Evolutionary conservation across 2,329 filamentous ascomycete genomes (phyloP).

Genomic region (Pseudogymnoascus sp.): DNA sequence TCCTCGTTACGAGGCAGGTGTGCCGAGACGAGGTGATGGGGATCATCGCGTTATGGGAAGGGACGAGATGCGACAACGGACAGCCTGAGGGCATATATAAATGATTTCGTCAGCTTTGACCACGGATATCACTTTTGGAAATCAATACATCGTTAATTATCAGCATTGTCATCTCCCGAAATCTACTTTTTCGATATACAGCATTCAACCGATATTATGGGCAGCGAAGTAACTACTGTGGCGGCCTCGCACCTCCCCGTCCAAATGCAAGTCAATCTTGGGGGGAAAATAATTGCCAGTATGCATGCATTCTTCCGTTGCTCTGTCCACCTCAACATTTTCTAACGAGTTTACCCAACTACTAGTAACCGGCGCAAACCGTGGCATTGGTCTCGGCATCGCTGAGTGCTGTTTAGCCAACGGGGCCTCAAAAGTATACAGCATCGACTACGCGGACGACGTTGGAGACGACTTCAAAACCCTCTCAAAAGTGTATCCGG

Average conservation of each 20-base stretch:
- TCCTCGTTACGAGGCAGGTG: neutral
- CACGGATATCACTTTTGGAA: neutral
- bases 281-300: conserved; percentile 30
- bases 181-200: neutral
- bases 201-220: neutral
- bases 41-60: neutral
- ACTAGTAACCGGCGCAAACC: conserved; percentile 31
- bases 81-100: neutral
- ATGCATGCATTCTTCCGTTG: conserved; percentile 5
- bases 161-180: neutral
- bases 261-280: conserved; percentile 26
- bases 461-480: conserved; percentile 34
- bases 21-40: neutral
- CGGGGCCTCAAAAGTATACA: conserved; percentile 36
- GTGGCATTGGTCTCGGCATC: conserved; percentile 38
- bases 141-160: neutral
- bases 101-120: neutral
- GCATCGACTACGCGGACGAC: conserved; percentile 37
- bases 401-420: conserved; percentile 40
- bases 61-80: neutral
- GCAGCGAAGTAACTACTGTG: neutral
- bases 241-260: neutral
- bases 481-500: conserved; percentile 33
- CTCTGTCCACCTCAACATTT: neutral
- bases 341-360: neutral